phyloP scores from a whole-genome alignment of 352 stramenopile genomes.

The Chrysophaeum taylorii region DNA sequence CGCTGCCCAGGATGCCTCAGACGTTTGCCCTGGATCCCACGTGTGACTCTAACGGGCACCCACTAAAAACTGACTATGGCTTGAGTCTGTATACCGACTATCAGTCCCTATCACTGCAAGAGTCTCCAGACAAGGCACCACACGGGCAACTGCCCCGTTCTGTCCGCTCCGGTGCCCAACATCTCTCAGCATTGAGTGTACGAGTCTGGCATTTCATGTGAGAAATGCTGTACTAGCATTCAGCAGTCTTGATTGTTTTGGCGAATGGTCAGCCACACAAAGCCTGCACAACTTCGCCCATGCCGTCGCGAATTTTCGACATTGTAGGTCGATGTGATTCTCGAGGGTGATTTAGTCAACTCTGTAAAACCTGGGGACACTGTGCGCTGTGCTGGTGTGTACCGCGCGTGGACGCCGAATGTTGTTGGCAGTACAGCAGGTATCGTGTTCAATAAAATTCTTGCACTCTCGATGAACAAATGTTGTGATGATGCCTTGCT shows the following conservation, averaged over 20 bases:
- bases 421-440: conserved; percentile 40
- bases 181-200: too few relatives aligned
- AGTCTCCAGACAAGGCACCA: conserved; percentile 89
- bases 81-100: conserved; percentile 97
- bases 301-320: too few relatives aligned
- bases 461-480: background rate
- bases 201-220: too few relatives aligned
- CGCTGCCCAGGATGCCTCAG: conserved; percentile 59
- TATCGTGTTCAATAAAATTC: conserved; percentile 5
- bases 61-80: conserved; percentile 94
- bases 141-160: conserved; percentile 90
- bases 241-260: too few relatives aligned
- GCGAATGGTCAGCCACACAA: too few relatives aligned
- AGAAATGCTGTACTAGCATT: too few relatives aligned
- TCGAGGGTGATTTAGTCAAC: conserved; percentile 97
- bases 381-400: conserved; percentile 84
- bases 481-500: too few relatives aligned
- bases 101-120: conserved; percentile 82
- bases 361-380: conserved; percentile 94
- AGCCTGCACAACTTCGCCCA: too few relatives aligned
- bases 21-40: conserved; percentile 76
- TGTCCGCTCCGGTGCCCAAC: too few relatives aligned
- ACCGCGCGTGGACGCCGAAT: conserved; percentile 62
- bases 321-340: conserved; percentile 76
- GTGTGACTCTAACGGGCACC: conserved; percentile 88